Evolutionary conservation across 2,329 filamentous ascomycete genomes (phyloP).

Genomic region (Alternaria alternata): DNA sequence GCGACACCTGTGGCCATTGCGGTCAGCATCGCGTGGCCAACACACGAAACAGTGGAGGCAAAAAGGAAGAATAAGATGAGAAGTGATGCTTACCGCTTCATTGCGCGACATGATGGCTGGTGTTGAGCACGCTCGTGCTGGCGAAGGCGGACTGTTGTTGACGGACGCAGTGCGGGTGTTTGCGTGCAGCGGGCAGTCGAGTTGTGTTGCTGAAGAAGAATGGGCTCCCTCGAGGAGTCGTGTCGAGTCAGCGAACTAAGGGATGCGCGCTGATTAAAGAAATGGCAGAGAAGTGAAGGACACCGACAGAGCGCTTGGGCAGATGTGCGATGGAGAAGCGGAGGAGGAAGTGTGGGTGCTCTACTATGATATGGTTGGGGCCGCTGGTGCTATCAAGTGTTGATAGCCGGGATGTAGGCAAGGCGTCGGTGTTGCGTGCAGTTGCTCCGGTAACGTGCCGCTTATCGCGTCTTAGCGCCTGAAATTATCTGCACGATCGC

Average conservation of each 20-base stretch:
- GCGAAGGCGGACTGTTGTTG: conserved; percentile 10
- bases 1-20: conserved; percentile 68
- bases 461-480: conserved; percentile 12
- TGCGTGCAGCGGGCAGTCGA: conserved; percentile 5
- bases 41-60: neutral
- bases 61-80: neutral
- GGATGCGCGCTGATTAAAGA: conserved; percentile 28
- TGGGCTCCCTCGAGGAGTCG: conserved; percentile 41
- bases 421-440: conserved; percentile 12
- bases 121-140: conserved; percentile 22
- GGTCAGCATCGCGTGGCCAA: conserved; percentile 16
- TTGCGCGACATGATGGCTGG: conserved; percentile 49
- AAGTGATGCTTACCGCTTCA: conserved; percentile 48
- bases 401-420: conserved; percentile 36
- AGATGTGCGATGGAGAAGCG: conserved; percentile 37
- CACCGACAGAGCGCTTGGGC: conserved; percentile 39
- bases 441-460: conserved; percentile 33
- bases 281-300: conserved; percentile 34
- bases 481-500: conserved; percentile 10
- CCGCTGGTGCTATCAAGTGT: conserved; percentile 30
- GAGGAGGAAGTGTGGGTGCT: conserved; percentile 35
- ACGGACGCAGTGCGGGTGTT: neutral
- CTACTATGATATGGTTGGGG: conserved; percentile 28
- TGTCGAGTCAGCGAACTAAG: conserved; percentile 20
- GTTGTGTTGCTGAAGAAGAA: conserved; percentile 46